Conservation (phyloP, 164 flowering plant species). For the Vitis rotundifolia region DNA sequence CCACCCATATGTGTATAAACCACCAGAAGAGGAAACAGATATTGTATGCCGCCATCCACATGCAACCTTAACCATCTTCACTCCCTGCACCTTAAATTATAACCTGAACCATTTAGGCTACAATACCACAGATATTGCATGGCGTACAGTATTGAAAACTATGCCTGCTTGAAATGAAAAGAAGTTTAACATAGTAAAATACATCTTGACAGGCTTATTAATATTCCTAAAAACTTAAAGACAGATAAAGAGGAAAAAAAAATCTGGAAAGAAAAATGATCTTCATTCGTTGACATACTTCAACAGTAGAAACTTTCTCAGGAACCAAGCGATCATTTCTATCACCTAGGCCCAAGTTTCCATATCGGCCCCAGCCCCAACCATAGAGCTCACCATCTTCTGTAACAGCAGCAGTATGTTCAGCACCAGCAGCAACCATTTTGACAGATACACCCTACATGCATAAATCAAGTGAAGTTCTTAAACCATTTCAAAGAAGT, state of each 20-base stretch:
- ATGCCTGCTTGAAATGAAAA: too few species aligned
- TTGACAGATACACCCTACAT: slow-evolving; percentile 72
- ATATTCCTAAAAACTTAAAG: neutral
- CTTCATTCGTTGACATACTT: slow-evolving; percentile 45
- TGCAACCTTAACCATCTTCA: slow-evolving; percentile 81
- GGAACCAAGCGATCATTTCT: slow-evolving; percentile 87
- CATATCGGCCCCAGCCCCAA: slow-evolving; percentile 99
- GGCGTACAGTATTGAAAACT: too few species aligned
- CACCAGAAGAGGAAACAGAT: slow-evolving; percentile 76
- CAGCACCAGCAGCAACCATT: slow-evolving; percentile 99
- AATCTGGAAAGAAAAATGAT: neutral
- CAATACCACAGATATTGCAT: too few species aligned
- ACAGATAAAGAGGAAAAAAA: neutral
- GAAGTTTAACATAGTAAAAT: too few species aligned
- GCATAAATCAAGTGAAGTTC: slow-evolving; percentile 10
- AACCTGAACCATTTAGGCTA: neutral
- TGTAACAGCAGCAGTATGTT: slow-evolving; percentile 92
- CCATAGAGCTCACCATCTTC: slow-evolving; percentile 95
- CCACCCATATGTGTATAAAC: slow-evolving; percentile 93
- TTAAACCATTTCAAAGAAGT: slow-evolving; percentile 11
- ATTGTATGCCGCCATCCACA: slow-evolving; percentile 99
- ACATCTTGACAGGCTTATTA: too few species aligned
- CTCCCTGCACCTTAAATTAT: slow-evolving; percentile 41
- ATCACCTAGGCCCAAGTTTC: slow-evolving; percentile 97
- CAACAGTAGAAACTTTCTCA: slow-evolving; percentile 58